phyloP scores from a whole-genome alignment of 2,329 filamentous ascomycete species.

The Cladosporium sp. region DNA sequence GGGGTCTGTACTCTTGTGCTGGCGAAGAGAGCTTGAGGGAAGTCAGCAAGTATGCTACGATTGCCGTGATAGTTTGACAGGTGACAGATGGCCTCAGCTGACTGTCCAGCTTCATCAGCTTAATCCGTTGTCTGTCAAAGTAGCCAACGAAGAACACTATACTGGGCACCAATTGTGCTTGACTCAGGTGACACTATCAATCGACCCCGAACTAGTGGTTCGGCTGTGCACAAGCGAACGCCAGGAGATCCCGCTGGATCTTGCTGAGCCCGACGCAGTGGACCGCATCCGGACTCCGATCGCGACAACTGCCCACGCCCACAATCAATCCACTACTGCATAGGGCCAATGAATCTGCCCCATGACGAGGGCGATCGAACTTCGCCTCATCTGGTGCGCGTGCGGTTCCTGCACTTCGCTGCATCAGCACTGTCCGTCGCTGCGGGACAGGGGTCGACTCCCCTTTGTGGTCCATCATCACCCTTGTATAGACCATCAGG shows the following conservation, averaged over 20 bases:
- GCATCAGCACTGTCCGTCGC: not conserved
- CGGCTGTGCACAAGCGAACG: constrained; percentile 18
- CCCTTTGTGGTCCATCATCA: constrained; percentile 10
- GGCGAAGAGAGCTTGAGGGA: not conserved
- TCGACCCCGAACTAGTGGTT: constrained; percentile 11
- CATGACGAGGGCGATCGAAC: constrained; percentile 3
- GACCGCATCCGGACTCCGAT: constrained; percentile 15
- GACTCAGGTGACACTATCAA: constrained; percentile 6
- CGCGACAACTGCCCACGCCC: constrained; percentile 9
- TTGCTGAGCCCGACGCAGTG: constrained; percentile 16
- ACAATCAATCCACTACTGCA: constrained; percentile 7
- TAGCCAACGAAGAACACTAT: not conserved
- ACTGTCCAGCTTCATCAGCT: not conserved
- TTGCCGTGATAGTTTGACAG: not conserved
- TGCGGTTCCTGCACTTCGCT: constrained; percentile 14
- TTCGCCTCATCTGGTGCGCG: constrained; percentile 6
- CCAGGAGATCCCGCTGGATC: constrained; percentile 14
- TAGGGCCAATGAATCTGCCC: constrained; percentile 7
- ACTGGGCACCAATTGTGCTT: not conserved
- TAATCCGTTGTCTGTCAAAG: not conserved
- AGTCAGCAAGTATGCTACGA: not conserved
- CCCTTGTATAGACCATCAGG: constrained; percentile 15
- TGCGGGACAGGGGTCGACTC: constrained; percentile 4
- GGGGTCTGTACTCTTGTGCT: not conserved
- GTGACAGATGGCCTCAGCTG: not conserved